A percentile compares a stretch with the other conserved stretches of the same genome.
Evolutionary conservation across 768 basidiomycete genomes (phyloP).

Genomic region (Xanthoconium stramineum): DNA sequence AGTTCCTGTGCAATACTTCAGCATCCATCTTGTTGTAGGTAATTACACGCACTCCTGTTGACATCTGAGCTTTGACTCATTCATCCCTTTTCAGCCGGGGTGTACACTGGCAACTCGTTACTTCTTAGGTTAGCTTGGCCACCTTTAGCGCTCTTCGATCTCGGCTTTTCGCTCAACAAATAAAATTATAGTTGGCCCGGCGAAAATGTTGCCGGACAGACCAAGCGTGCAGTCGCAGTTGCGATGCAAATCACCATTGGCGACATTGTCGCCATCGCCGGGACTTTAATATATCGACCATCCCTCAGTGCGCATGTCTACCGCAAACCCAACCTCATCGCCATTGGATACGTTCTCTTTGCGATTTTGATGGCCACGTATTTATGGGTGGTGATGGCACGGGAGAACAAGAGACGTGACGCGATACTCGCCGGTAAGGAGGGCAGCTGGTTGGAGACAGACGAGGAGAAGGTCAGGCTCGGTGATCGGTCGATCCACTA

Average conservation of each 20-base stretch:
- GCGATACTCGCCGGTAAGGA: slow-evolving; percentile 14
- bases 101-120: slow-evolving; percentile 57
- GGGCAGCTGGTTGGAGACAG: slow-evolving; percentile 9
- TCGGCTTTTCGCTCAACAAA: background rate
- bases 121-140: slow-evolving; percentile 43
- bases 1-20: slow-evolving; percentile 56
- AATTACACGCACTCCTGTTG: background rate
- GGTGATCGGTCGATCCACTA: slow-evolving; percentile 32
- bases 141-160: background rate
- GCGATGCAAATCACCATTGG: slow-evolving; percentile 66
- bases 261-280: slow-evolving; percentile 57
- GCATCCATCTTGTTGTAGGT: slow-evolving; percentile 50
- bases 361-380: slow-evolving; percentile 41
- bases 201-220: slow-evolving; percentile 68
- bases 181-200: slow-evolving; percentile 45
- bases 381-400: slow-evolving; percentile 46
- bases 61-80: background rate
- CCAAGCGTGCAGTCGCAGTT: slow-evolving; percentile 59
- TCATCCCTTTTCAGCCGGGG: slow-evolving; percentile 34
- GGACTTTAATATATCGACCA: slow-evolving; percentile 54
- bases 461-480: slow-evolving; percentile 22
- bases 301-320: slow-evolving; percentile 43
- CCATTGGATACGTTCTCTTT: slow-evolving; percentile 58
- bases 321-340: slow-evolving; percentile 54
- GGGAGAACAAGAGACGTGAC: slow-evolving; percentile 48